These are phyloP conservation scores for Malus asiatica DNA, from an alignment of 306 rosid species.

Conservation along the genomic window DNA sequence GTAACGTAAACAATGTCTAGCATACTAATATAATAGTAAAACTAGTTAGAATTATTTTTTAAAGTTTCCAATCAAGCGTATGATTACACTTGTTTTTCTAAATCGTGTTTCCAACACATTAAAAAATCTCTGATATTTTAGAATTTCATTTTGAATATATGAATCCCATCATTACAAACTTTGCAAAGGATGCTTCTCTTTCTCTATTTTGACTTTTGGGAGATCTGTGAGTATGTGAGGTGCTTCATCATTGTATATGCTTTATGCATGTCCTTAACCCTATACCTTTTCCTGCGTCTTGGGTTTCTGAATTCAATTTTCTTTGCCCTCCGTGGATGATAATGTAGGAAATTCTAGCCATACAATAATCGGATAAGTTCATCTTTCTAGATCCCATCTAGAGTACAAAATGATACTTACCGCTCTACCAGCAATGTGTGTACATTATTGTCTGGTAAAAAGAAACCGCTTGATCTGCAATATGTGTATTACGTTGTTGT, in stretches of 20 bases:
- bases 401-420: background rate
- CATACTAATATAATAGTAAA: too few relatives aligned
- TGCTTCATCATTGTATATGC: slow-evolving; percentile 26
- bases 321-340: background rate
- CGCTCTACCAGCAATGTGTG: background rate
- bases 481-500: background rate
- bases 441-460: too few relatives aligned
- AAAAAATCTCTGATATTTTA: background rate
- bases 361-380: background rate
- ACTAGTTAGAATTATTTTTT: too few relatives aligned
- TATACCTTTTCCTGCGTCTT: slow-evolving; percentile 13
- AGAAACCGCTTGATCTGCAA: background rate
- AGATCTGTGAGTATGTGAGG: background rate
- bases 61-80: too few relatives aligned
- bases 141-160: slow-evolving; percentile 26
- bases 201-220: slow-evolving; percentile 48
- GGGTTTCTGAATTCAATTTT: background rate
- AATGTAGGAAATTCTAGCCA: background rate
- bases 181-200: slow-evolving; percentile 40
- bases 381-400: background rate
- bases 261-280: slow-evolving; percentile 7
- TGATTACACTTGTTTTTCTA: too few relatives aligned
- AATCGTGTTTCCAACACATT: too few relatives aligned
- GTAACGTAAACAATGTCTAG: too few relatives aligned
- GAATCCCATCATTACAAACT: slow-evolving; percentile 38